These are phyloP conservation scores for Daldinia childiae DNA, from an alignment of 495 filamentous ascomycete species.

Conservation along the genomic window DNA sequence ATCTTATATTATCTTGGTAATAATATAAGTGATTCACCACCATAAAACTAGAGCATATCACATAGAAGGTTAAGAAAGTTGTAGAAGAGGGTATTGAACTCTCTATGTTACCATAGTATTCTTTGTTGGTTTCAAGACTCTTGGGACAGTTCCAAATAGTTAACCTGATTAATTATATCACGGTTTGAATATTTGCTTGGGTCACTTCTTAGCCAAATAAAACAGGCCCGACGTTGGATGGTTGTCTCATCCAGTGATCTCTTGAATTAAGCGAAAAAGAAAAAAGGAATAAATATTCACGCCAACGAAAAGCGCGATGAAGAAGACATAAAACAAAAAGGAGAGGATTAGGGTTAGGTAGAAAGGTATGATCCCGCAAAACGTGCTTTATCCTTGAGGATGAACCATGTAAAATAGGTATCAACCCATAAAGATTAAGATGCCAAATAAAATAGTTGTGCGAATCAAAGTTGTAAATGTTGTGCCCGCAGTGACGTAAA, in stretches of 20 bases:
- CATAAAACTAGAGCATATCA: not conserved
- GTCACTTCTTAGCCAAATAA: not conserved
- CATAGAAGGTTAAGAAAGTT: not conserved
- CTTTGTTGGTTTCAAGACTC: not conserved
- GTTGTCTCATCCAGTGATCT: not conserved
- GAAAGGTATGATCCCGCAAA: not conserved
- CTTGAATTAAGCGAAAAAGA: not conserved
- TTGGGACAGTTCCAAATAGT: too few relatives aligned
- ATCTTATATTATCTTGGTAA: conserved; percentile 1
- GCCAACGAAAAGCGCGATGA: not conserved
- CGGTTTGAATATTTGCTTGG: not conserved
- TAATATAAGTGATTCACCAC: not conserved
- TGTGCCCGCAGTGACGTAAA: too few relatives aligned
- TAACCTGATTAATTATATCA: not conserved
- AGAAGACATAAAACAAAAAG: not conserved
- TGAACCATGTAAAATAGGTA: not conserved
- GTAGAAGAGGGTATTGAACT: not conserved
- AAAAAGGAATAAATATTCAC: not conserved
- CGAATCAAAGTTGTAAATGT: not conserved
- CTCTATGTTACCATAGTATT: not conserved
- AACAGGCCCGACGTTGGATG: not conserved
- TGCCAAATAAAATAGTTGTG: not conserved
- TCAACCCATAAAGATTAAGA: not conserved
- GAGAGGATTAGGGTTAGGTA: not conserved
- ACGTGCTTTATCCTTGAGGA: not conserved